Percentiles rank a stretch among this genome's conserved stretches.
Conservation (phyloP, 352 stramenopile species). For the Phytophthora capsici region DNA sequence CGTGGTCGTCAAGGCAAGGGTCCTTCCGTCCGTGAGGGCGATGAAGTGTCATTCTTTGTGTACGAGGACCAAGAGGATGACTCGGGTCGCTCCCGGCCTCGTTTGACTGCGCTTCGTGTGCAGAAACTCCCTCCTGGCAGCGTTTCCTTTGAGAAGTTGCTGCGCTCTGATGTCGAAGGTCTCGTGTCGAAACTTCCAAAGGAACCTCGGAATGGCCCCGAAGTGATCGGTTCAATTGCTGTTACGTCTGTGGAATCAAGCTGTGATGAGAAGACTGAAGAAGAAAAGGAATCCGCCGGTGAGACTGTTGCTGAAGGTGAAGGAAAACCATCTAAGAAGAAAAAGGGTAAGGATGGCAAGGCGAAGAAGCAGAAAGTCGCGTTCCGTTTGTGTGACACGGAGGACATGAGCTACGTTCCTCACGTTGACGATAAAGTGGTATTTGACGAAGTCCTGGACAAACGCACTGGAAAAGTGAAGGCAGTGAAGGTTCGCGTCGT, state of each 20-base stretch:
- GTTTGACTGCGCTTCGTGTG: constrained; percentile 71
- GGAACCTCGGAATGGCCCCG: constrained; percentile 64
- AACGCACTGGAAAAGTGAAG: constrained; percentile 61
- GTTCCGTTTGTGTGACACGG: constrained; percentile 67
- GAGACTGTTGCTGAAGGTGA: constrained; percentile 30
- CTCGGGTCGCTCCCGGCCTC: constrained; percentile 35
- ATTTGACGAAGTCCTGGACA: constrained; percentile 80
- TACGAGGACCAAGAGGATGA: constrained; percentile 72
- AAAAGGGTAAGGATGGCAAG: constrained; percentile 45
- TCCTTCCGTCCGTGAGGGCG: constrained; percentile 55
- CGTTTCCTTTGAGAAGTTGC: constrained; percentile 70
- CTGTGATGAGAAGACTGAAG: constrained; percentile 22
- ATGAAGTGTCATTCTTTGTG: constrained; percentile 84
- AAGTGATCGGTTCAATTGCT: constrained; percentile 67
- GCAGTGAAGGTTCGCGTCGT: constrained; percentile 70
- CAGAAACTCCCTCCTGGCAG: constrained; percentile 62
- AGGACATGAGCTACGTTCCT: constrained; percentile 72
- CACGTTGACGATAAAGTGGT: constrained; percentile 61
- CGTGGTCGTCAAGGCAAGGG: constrained; percentile 23
- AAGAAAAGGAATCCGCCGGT: constrained; percentile 4
- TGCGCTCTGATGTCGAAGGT: constrained; percentile 63
- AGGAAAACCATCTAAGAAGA: constrained; percentile 40
- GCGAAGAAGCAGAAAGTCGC: constrained; percentile 36
- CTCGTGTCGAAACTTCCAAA: constrained; percentile 69
- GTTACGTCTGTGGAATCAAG: constrained; percentile 14